Percentiles rank a stretch among this genome's conserved stretches.
Evolutionary conservation across 768 basidiomycete genomes (phyloP).

Genomic region (Rhodotorula paludigena): DNA sequence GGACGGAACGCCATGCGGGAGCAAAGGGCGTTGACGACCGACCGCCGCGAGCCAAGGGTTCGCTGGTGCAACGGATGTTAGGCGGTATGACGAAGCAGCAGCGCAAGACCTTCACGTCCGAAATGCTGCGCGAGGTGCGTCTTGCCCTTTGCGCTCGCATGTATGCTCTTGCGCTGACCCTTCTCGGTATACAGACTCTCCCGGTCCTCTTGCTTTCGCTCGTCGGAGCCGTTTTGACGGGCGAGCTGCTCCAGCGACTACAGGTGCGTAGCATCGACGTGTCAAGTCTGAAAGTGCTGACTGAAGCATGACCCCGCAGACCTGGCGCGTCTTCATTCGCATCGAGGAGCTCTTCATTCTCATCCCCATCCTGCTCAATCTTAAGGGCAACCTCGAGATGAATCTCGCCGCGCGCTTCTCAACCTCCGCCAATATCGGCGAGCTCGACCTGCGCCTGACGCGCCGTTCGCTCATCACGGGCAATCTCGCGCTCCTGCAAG

Average conservation of each 20-base stretch:
- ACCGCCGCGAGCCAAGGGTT: neutral
- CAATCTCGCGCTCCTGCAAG: constrained; percentile 79
- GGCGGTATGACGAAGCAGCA: constrained; percentile 17
- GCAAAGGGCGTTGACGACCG: too few species aligned
- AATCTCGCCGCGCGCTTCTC: constrained; percentile 92
- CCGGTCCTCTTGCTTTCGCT: constrained; percentile 82
- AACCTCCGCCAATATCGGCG: constrained; percentile 86
- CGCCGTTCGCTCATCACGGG: constrained; percentile 68
- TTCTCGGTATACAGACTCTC: constrained; percentile 57
- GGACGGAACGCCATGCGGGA: too few species aligned
- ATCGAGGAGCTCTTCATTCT: constrained; percentile 96
- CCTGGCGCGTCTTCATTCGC: constrained; percentile 79
- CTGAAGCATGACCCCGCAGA: constrained; percentile 52
- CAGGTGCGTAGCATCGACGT: constrained; percentile 59
- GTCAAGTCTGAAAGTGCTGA: neutral
- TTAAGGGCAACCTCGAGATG: constrained; percentile 94
- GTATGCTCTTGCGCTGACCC: neutral
- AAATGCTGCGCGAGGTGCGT: constrained; percentile 45
- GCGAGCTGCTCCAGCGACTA: constrained; percentile 79
- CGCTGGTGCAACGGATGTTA: neutral
- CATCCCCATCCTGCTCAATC: constrained; percentile 84
- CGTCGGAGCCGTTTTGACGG: constrained; percentile 78
- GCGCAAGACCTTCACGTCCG: constrained; percentile 2
- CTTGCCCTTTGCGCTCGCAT: too few species aligned
- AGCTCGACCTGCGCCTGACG: constrained; percentile 66